A percentile compares a stretch with the other conserved stretches of the same genome.
Evolutionary conservation across 2,329 filamentous ascomycete species (phyloP).

Genomic region (Cryphonectria naterciae): DNA sequence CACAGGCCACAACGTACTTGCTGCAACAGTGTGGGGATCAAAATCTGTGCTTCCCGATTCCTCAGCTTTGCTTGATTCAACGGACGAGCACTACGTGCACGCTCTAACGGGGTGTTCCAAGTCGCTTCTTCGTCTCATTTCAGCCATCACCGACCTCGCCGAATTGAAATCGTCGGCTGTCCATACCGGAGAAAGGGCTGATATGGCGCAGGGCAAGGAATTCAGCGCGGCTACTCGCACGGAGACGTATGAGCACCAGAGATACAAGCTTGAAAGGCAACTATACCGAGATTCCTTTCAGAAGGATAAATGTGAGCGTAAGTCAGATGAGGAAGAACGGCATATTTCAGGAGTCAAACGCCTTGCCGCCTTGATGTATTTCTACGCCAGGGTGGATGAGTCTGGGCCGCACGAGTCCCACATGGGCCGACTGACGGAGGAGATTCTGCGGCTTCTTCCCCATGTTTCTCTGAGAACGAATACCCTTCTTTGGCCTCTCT

Average conservation of each 20-base stretch:
- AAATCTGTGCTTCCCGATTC: constrained; percentile 9
- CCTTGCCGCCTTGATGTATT: constrained; percentile 36
- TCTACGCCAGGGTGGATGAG: constrained; percentile 36
- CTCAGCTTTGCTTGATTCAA: neutral
- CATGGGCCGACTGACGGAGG: constrained; percentile 32
- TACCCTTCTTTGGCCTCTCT: constrained; percentile 37
- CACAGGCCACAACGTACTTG: constrained; percentile 30
- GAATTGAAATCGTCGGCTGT: neutral
- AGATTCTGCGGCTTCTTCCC: constrained; percentile 34
- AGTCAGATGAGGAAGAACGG: constrained; percentile 6
- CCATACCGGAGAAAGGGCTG: neutral
- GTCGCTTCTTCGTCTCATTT: constrained; percentile 28
- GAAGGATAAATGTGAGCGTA: neutral
- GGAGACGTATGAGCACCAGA: neutral
- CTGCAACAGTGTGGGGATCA: constrained; percentile 29
- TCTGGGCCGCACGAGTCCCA: constrained; percentile 34
- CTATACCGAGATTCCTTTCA: neutral
- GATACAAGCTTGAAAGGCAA: constrained; percentile 11
- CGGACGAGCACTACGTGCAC: constrained; percentile 27
- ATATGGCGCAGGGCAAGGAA: neutral
- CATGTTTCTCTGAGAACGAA: constrained; percentile 36
- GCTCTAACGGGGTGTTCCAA: constrained; percentile 31
- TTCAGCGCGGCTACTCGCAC: neutral
- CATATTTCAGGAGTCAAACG: constrained; percentile 35
- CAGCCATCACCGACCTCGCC: constrained; percentile 21